Evolutionary conservation across 148 eudicot species (phyloP), one percentile per base, ranked within the genome.

Genomic region (Chenopodium album): DNA sequence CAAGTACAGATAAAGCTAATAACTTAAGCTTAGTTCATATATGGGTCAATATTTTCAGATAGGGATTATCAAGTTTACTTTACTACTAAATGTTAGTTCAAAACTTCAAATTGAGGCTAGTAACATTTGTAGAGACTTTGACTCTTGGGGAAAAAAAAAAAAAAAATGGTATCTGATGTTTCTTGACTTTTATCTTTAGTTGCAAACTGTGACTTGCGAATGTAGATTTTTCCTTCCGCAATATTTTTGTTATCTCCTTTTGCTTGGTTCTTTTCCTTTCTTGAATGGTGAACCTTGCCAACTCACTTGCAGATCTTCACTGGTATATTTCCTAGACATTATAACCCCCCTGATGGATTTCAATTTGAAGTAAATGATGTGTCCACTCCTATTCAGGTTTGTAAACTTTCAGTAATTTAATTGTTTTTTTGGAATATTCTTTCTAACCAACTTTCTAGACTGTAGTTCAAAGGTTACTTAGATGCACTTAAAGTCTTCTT

Each of bases 271-370:
- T 66, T 50, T 37, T 41, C 75, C 54, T 74, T 70, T 64, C 41
- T 46, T 76, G 22, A 50, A 64, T 78, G 66, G n/a, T 74, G 23
- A 54, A 78, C 29, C 56, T 48, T 76, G 73, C 75, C 9, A 46
- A 82, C 71, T 72, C 41, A 73, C 37, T 79, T 86, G 87, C 89
- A 92, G 96, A 89, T 91, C 78, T 92, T 91, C 87, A 88, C 94
- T 77, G 90, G 96, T 63, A 85, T 87, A 81, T 91, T 92, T 77
- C 94, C 96, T 44, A 79, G 75, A 83, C 92, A 89, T 82, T 92
- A 92, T 83, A 85, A 87, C 34, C 94, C 96, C 66, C 96, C 96
- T 65, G 96, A 89, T 83, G 90, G 92, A 79, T 92, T 92, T 78
- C 82, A 83, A 26, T 92, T 92, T 82, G 96, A 92, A 88, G 84